These are phyloP conservation scores for Chaetomium cochliodes DNA, from an alignment of 495 filamentous ascomycete genomes.

Conservation along the genomic window DNA sequence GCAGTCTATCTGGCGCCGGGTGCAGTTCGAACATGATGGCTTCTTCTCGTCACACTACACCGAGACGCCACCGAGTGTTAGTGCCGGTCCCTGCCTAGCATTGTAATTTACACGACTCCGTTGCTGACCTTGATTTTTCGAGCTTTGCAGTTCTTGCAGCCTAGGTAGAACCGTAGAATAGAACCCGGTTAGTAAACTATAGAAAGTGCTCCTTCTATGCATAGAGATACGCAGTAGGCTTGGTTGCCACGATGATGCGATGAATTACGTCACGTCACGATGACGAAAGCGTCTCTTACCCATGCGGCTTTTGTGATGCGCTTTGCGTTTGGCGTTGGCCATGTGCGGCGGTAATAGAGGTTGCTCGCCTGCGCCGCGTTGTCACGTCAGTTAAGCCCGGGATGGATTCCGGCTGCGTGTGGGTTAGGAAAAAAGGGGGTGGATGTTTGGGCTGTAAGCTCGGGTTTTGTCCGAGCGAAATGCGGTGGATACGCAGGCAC, in stretches of 20 bases:
- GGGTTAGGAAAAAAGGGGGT: neutral
- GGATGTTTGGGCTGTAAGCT: neutral
- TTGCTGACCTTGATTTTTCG: neutral
- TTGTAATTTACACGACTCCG: neutral
- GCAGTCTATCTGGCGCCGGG: constrained; percentile 1
- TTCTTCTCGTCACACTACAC: constrained; percentile 10
- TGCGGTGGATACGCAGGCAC: neutral
- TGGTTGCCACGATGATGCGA: neutral
- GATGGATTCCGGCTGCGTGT: neutral
- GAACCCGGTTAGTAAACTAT: neutral
- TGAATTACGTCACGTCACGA: neutral
- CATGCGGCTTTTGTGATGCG: constrained; percentile 1
- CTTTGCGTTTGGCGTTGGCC: neutral
- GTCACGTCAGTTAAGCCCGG: neutral
- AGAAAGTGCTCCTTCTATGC: neutral
- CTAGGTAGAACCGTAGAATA: neutral
- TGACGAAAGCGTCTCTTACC: neutral
- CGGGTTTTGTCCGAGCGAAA: neutral
- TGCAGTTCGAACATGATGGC: constrained; percentile 7
- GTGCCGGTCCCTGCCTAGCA: neutral
- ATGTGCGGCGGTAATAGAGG: neutral
- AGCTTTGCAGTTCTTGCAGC: constrained; percentile 7
- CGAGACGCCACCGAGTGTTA: neutral
- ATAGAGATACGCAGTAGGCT: too few relatives aligned
- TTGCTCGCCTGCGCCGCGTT: neutral